phyloP scores from a whole-genome alignment of 176 grass and related monocot species.

The Carex littledalei region DNA sequence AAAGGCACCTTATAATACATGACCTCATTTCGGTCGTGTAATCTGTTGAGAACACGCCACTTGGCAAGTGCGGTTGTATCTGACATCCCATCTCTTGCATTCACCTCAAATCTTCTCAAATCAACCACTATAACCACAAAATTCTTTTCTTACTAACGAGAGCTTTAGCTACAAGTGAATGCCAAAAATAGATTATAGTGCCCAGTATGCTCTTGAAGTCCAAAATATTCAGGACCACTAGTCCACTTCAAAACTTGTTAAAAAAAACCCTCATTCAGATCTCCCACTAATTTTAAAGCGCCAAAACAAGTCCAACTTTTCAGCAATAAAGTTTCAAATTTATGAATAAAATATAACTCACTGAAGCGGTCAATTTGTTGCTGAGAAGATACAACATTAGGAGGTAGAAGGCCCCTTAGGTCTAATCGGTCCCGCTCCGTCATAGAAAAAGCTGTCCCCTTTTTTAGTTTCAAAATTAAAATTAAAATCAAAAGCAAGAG shows the following conservation, averaged over 20 bases:
- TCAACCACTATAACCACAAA: constrained; percentile 63
- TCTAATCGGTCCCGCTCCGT: constrained; percentile 93
- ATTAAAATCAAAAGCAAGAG: background rate
- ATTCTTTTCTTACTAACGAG: constrained; percentile 5
- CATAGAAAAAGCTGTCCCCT: constrained; percentile 89
- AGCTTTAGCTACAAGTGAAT: background rate
- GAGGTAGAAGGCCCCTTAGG: constrained; percentile 92
- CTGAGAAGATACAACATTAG: constrained; percentile 68
- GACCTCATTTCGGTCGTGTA: constrained; percentile 97
- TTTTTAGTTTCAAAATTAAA: background rate
- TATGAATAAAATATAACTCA: constrained; percentile 22
- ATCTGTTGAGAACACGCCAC: constrained; percentile 96
- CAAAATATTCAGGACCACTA: background rate
- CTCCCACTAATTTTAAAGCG: background rate
- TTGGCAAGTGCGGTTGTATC: constrained; percentile 85
- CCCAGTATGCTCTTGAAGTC: background rate
- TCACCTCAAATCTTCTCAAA: constrained; percentile 56
- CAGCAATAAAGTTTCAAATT: background rate
- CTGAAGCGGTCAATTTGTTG: constrained; percentile 97
- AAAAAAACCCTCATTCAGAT: background rate
- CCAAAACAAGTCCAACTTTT: background rate
- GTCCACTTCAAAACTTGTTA: background rate
- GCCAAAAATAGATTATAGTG: background rate
- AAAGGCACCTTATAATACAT: constrained; percentile 88
- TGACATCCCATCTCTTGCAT: constrained; percentile 72